Conservation (phyloP, 1,284 basidiomycete genomes). For the Rhodotorula sp. region DNA sequence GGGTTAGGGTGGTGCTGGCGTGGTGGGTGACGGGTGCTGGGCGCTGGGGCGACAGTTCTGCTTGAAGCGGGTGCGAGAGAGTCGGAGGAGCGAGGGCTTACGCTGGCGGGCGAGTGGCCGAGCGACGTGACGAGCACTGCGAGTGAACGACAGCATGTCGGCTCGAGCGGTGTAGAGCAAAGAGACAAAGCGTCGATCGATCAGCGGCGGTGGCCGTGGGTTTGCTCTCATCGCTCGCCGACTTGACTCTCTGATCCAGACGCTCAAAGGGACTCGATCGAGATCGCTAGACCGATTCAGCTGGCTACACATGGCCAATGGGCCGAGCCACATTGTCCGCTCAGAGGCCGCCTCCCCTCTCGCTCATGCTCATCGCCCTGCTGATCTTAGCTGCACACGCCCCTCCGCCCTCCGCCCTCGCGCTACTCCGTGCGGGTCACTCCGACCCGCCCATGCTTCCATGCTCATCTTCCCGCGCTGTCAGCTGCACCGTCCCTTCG, state of each 20-base stretch:
- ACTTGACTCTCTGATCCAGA: no score
- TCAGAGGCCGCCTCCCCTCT: not conserved
- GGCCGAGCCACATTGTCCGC: not conserved
- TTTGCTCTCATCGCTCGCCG: no score
- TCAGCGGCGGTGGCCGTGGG: no score
- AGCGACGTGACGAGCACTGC: conserved; percentile 10
- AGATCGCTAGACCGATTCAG: no score
- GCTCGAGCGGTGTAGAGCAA: not conserved
- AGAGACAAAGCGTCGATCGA: not conserved
- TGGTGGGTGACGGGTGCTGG: not conserved
- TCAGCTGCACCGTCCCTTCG: no score
- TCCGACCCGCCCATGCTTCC: no score
- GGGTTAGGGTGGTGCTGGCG: not conserved
- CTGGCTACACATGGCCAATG: no score
- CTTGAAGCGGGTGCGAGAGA: no score
- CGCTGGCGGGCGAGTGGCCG: conserved; percentile 21
- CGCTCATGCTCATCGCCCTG: not conserved
- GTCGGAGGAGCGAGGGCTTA: not conserved
- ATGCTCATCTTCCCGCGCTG: no score
- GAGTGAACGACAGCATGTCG: conserved; percentile 8
- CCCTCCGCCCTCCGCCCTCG: no score
- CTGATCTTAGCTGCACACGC: not conserved
- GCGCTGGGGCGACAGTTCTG: not conserved
- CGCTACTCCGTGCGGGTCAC: no score
- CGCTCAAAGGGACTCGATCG: no score